Base-by-base conservation (phyloP, 83 land plant genomes). In the Larix sibirica region DNA sequence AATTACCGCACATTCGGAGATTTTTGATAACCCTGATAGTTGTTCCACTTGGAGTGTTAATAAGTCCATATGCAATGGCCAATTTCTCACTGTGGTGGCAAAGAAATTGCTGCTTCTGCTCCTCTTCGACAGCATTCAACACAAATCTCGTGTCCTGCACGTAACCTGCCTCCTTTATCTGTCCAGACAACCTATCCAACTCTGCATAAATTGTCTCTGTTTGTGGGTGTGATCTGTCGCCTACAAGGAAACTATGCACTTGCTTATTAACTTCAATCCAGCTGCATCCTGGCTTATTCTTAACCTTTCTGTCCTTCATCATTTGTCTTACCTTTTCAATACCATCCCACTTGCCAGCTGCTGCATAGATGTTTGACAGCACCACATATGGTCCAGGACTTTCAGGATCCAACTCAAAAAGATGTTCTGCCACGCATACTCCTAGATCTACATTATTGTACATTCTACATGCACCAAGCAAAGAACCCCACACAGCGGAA, bases 341-440 rank as follows among this genome's bases (percentile, higher is more conserved):
- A 65, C 86, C 87, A 58, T 54, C 26, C 91, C 88, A 89, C 67
- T 78, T 84, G 61, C 82, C 89, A 9, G 74, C 23, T 21, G 21
- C 83, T 58, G 89, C 91, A 85, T 84, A 86, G 73, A 84, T 81
- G 64, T 83, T 83, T 44, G 91, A 84, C 24, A 86, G 31, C 13
- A 83, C 68, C 28, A 89, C 85, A 79, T 68, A 83, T 10, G 89
- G 85, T 61, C 54, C 69, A 47, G 91, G 83, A 62, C 69, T 71
- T 17, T 80, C 14, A 36, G 77, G 76, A 77, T 83, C 77, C 80
- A 82, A 38, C 21, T 60, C 73, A 33, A 90, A 50, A 10, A 50
- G 56, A 50, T 12, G 56, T 9, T 50, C 1, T 10, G 56, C 56
- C 56, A 50, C 56, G 12, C 12, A 50, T 50, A 9, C 56, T 50